Conservation (phyloP, 306 rosid genomes). For the Lathyrus aphaca region DNA sequence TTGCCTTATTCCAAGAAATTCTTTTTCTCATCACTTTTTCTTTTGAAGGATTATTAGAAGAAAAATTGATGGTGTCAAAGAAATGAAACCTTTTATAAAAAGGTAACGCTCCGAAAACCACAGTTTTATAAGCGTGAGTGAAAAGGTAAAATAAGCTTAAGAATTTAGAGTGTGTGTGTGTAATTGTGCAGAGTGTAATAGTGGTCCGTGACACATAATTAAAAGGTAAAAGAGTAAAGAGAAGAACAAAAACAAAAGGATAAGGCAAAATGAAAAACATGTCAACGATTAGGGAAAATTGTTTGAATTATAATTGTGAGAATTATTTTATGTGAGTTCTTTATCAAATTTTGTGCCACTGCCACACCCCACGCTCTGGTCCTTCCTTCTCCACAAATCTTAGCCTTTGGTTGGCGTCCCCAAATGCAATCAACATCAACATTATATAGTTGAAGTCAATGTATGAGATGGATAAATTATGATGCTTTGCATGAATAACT, state of each 20-base stretch:
- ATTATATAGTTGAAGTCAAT: conserved; percentile 9
- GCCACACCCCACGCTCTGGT: conserved; percentile 7
- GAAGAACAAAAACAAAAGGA: conserved; percentile 42
- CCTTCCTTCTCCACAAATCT: conserved; percentile 49
- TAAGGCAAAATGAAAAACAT: conserved; percentile 36
- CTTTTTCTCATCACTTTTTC: conserved; percentile 57
- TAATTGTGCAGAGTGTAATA: conserved; percentile 71
- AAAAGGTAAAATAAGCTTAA: conserved; percentile 62
- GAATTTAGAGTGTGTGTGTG: conserved; percentile 53
- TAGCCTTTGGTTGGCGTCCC: conserved; percentile 46
- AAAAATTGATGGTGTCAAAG: conserved; percentile 50
- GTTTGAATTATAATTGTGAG: conserved; percentile 53
- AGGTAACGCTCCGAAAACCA: conserved; percentile 54
- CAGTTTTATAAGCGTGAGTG: conserved; percentile 59
- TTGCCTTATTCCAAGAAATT: conserved; percentile 55
- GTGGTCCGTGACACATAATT: conserved; percentile 76
- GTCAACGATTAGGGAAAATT: conserved; percentile 79
- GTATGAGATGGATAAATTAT: neutral
- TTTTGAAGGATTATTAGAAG: conserved; percentile 35
- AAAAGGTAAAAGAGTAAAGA: conserved; percentile 52
- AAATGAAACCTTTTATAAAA: conserved; percentile 61
- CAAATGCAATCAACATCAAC: conserved; percentile 38
- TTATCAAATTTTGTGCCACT: conserved; percentile 82
- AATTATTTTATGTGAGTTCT: conserved; percentile 58
- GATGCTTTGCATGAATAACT: neutral